Conservation (phyloP, 2,329 filamentous ascomycete genomes). For the Sporothrix protearum region DNA sequence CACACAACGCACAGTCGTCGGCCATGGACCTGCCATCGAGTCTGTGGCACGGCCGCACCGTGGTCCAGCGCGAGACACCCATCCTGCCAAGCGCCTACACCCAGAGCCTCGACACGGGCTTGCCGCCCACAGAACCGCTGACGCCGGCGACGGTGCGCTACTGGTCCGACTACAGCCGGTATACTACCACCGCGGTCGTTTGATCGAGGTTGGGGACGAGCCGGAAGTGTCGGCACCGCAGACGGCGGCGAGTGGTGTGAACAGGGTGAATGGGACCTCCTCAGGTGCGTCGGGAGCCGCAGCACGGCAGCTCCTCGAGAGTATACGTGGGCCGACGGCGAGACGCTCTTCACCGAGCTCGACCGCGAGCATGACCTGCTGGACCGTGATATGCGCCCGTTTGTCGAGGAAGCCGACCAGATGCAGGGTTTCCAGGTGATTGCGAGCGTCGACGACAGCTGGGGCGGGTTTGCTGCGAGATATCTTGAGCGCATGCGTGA, state of each 20-base stretch:
- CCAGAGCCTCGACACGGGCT: constrained; percentile 69
- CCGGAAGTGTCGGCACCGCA: constrained; percentile 17
- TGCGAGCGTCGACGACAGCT: constrained; percentile 69
- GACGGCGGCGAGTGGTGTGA: not conserved
- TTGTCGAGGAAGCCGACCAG: constrained; percentile 89
- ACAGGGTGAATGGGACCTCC: not conserved
- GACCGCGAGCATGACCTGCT: constrained; percentile 81
- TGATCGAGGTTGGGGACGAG: constrained; percentile 62
- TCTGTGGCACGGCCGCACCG: constrained; percentile 55
- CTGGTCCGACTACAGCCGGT: constrained; percentile 95
- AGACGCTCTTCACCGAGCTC: constrained; percentile 68
- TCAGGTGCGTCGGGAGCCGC: not conserved
- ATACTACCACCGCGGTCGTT: constrained; percentile 83
- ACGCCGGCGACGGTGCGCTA: constrained; percentile 74
- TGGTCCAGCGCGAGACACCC: constrained; percentile 64
- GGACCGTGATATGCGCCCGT: constrained; percentile 84
- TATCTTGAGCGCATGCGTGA: constrained; percentile 78
- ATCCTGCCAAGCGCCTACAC: constrained; percentile 75
- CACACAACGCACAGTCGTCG: constrained; percentile 5
- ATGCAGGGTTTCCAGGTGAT: constrained; percentile 84
- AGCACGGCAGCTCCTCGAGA: not conserved
- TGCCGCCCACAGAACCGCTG: constrained; percentile 56
- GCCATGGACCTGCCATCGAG: constrained; percentile 21
- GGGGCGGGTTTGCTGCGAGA: constrained; percentile 70
- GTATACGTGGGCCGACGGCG: constrained; percentile 60